A percentile compares a stretch with the other conserved stretches of the same genome.
These are phyloP conservation scores for Pseudozyma thailandica DNA, from an alignment of 1,284 basidiomycete genomes.

Conservation along the genomic window DNA sequence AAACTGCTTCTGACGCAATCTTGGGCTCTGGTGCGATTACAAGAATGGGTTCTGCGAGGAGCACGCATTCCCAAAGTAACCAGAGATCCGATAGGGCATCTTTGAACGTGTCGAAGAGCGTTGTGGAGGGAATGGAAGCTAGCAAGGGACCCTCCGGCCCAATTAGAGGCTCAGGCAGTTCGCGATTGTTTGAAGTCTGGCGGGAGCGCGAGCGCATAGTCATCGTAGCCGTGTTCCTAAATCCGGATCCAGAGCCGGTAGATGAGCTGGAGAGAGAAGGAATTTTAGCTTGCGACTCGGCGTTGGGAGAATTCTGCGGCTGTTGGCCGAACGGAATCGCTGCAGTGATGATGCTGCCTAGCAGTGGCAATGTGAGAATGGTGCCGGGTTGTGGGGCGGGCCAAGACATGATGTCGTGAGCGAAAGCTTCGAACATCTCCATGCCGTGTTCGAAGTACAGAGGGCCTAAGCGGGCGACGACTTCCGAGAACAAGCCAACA, in stretches of 20 bases:
- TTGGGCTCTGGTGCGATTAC: constrained; percentile 82
- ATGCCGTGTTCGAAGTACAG: constrained; percentile 64
- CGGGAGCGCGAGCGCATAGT: constrained; percentile 27
- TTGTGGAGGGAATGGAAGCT: constrained; percentile 78
- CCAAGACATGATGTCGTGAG: constrained; percentile 57
- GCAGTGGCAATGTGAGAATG: constrained; percentile 52
- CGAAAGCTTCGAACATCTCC: constrained; percentile 61
- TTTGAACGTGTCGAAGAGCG: constrained; percentile 60
- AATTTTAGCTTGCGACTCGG: constrained; percentile 23
- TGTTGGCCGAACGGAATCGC: constrained; percentile 59
- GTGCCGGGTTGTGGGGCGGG: constrained; percentile 57
- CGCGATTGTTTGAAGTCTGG: constrained; percentile 16
- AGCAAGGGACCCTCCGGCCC: constrained; percentile 68
- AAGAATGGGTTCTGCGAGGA: constrained; percentile 82
- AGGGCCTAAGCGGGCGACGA: constrained; percentile 77
- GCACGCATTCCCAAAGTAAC: constrained; percentile 79
- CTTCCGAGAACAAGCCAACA: constrained; percentile 80
- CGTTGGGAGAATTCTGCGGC: constrained; percentile 54
- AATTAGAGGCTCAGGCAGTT: constrained; percentile 43
- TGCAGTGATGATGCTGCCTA: constrained; percentile 53
- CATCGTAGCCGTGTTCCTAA: constrained; percentile 34
- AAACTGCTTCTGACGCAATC: constrained; percentile 81
- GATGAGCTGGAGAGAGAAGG: constrained; percentile 3
- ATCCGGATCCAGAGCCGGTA: constrained; percentile 11
- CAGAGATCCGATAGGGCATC: constrained; percentile 75